Base-by-base conservation (phyloP, 2,329 filamentous ascomycete genomes). In the Xylaria sp. region DNA sequence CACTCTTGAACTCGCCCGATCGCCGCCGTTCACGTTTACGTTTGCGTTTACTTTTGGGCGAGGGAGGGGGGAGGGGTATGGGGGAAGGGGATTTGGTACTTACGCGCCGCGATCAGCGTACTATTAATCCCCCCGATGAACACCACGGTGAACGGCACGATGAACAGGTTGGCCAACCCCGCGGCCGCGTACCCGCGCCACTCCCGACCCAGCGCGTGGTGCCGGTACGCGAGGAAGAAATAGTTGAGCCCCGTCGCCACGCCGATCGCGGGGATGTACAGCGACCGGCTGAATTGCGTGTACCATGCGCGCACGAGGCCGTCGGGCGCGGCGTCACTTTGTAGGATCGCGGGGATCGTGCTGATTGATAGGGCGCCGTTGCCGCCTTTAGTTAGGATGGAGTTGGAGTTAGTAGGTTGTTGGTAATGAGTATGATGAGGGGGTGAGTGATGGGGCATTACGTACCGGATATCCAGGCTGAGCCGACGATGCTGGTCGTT, bases 401-500 rank as follows among this genome's bases (percentile, higher is more conserved):
- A 14, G 33, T 51, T n/a, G n/a, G 8, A 25, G 15, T 23, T 23
- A 15, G 28, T 19, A 47, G n/a, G 47, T n/a, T 2, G 12, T 14
- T 17, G 19, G 6, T n/a, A n/a, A 31, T 17, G 11, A 23, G 12
- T 33, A 33, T 6, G 21, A n/a, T n/a, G 19, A 12, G 37, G 23
- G 35, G 17, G 19, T 4, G 21, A 8, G 31, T 35, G 46, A 8
- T 28, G n/a, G n/a, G n/a, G 14, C 28, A 11, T 53, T 37, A 17
- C 21, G 17, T 60, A 71, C 70, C 69, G 38, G 70, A 72, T 54
- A 72, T 62, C 69, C 69, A 72, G n/a, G 70, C 69, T 2, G 70
- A 72, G 28, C 63, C 65, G 17, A 70, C 49, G 23, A 72, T 70
- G 49, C 69, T 68, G 33, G 66, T 65, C 21, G 67, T 67, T 17